Conservation (phyloP, 2,329 filamentous ascomycete species). For the Monosporascus sp. region DNA sequence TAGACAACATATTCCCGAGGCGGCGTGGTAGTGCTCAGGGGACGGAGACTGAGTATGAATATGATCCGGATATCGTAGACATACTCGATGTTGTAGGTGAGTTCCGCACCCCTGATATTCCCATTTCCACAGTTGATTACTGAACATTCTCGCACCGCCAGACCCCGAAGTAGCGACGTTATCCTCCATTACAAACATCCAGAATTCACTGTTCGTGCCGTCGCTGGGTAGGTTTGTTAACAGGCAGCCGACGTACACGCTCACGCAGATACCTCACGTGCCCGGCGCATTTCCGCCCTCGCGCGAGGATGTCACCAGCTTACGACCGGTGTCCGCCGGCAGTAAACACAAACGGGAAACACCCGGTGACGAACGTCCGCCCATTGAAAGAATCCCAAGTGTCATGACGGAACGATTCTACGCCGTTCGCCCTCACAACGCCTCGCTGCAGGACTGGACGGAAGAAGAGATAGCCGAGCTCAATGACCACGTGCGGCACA, state of each 20-base stretch:
- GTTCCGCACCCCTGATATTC: background rate
- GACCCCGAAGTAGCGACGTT: slow-evolving; percentile 80
- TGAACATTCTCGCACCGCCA: slow-evolving; percentile 25
- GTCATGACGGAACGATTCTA: slow-evolving; percentile 70
- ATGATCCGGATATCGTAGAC: background rate
- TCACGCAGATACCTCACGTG: slow-evolving; percentile 44
- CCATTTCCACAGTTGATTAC: background rate
- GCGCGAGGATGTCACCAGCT: background rate
- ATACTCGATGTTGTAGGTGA: background rate
- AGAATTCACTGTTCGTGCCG: slow-evolving; percentile 83
- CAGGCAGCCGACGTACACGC: slow-evolving; percentile 70
- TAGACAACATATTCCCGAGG: background rate
- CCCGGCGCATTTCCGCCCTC: slow-evolving; percentile 5
- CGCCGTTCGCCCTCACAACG: slow-evolving; percentile 72
- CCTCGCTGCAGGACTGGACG: slow-evolving; percentile 68
- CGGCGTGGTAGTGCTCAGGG: background rate
- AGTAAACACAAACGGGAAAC: slow-evolving; percentile 15
- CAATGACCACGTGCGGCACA: slow-evolving; percentile 82
- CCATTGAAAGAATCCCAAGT: slow-evolving; percentile 32
- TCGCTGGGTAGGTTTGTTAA: slow-evolving; percentile 73
- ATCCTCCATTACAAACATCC: slow-evolving; percentile 80
- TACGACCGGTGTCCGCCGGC: background rate
- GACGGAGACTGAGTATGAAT: background rate
- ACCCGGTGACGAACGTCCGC: slow-evolving; percentile 13
- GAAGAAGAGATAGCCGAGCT: slow-evolving; percentile 69